phyloP scores from a whole-genome alignment of 2,329 filamentous ascomycete species.

The Fusarium camptoceras region DNA sequence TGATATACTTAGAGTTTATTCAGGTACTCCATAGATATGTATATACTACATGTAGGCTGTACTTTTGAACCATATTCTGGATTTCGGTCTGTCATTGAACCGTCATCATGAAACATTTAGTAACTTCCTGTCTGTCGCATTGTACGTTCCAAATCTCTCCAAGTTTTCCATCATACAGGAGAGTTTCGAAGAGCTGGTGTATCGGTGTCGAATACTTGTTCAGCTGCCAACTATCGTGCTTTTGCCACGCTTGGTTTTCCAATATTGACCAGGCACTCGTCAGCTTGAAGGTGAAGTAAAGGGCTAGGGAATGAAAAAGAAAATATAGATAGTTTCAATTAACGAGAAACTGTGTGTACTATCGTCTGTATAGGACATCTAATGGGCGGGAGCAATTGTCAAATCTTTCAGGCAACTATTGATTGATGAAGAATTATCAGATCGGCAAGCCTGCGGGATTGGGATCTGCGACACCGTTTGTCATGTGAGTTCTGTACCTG shows the following conservation, averaged over 20 bases:
- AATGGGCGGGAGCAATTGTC: background rate
- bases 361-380: background rate
- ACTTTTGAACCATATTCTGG: background rate
- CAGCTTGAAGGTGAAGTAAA: no score
- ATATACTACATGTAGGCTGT: no score
- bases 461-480: background rate
- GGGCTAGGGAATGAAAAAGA: background rate
- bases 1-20: no score
- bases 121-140: background rate
- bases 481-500: constrained; percentile 2
- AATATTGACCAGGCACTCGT: background rate
- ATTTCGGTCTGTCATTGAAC: background rate
- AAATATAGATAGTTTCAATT: background rate
- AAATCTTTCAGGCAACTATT: background rate
- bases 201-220: background rate
- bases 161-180: no score
- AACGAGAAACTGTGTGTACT: background rate
- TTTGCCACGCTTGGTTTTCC: background rate
- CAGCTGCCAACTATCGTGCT: background rate
- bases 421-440: background rate
- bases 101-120: background rate
- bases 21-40: no score
- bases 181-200: no score
- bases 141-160: background rate
- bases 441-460: background rate